Evolutionary conservation across 225 moss, liverwort and hornwort species (phyloP).

Genomic region (Polytrichum commune): DNA sequence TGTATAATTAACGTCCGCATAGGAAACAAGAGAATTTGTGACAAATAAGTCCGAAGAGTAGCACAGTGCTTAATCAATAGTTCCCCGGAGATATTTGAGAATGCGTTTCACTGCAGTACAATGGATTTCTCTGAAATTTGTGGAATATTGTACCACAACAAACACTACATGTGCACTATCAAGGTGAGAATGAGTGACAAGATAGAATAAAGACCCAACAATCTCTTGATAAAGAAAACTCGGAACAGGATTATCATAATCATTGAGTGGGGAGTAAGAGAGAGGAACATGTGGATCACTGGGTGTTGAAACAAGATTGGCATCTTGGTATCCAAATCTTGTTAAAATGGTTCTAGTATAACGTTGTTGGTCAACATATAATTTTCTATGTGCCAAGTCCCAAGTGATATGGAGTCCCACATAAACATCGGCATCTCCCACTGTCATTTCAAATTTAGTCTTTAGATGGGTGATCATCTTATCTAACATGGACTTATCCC

Average conservation of each 20-base stretch:
- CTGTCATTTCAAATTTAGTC: too few relatives aligned
- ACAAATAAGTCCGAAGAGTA: neutral
- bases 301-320: neutral
- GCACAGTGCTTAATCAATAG: neutral
- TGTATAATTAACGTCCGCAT: slow-evolving; percentile 5
- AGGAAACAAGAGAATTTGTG: neutral
- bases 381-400: neutral
- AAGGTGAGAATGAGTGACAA: neutral
- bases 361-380: neutral
- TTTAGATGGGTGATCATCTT: neutral
- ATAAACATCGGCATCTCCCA: neutral
- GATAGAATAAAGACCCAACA: neutral
- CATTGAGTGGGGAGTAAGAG: too few relatives aligned
- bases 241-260: neutral
- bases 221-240: neutral
- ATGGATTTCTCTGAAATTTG: neutral
- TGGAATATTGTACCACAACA: neutral
- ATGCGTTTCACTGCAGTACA: neutral
- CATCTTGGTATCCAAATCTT: neutral
- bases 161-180: neutral
- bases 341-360: neutral
- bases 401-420: neutral
- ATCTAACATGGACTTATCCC: neutral
- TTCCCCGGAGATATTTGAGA: neutral
- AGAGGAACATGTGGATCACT: neutral